Conservation (phyloP, 805 yeast genomes). For the Starmerella sp. region DNA sequence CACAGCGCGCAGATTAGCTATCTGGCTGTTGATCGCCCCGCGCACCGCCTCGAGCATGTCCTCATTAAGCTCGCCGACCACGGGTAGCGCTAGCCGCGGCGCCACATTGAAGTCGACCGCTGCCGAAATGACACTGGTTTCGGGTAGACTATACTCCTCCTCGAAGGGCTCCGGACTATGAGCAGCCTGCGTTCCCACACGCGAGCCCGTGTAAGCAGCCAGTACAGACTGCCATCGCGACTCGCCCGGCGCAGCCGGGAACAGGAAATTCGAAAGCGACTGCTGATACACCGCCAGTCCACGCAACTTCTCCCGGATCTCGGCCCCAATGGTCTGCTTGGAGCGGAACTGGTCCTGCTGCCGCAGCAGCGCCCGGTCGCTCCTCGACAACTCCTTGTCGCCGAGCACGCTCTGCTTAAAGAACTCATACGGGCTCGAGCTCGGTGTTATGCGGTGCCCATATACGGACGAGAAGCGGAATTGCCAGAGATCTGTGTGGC, state of each 20-base stretch:
- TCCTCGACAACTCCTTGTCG: not conserved
- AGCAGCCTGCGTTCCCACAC: too few species aligned
- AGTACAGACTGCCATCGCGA: not conserved
- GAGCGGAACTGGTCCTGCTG: not conserved
- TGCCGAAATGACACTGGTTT: not conserved
- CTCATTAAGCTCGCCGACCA: constrained; percentile 35
- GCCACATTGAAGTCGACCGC: constrained; percentile 45
- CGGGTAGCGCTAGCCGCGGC: constrained; percentile 34
- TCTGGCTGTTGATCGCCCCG: constrained; percentile 27
- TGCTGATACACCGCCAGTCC: not conserved
- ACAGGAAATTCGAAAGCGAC: not conserved
- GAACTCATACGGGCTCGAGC: not conserved
- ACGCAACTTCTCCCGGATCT: not conserved
- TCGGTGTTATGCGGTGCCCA: not conserved
- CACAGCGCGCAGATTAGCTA: constrained; percentile 31
- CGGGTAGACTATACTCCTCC: not conserved
- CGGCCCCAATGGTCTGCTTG: not conserved
- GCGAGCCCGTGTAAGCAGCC: not conserved
- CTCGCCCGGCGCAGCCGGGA: not conserved
- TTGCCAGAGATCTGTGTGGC: not conserved
- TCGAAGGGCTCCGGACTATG: not conserved
- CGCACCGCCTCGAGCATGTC: constrained; percentile 35
- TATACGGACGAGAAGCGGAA: not conserved
- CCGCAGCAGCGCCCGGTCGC: not conserved
- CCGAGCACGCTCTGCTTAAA: not conserved